phyloP scores from a whole-genome alignment of 345 rosid species.

The Pistacia atlantica region DNA sequence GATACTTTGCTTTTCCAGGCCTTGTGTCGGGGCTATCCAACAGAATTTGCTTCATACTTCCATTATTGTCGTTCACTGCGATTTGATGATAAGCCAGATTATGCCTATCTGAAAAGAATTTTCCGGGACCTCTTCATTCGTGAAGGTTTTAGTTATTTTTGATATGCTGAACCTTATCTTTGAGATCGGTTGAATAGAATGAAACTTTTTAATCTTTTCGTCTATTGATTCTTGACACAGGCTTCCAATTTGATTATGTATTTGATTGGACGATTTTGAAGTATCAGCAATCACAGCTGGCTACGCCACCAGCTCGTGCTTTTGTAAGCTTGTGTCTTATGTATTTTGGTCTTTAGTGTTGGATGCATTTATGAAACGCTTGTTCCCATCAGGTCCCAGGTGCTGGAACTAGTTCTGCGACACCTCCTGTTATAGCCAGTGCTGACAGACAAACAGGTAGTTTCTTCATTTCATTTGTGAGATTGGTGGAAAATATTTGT shows the following conservation, averaged over 20 bases:
- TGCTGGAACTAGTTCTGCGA: slow-evolving; percentile 79
- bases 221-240: slow-evolving; percentile 38
- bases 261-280: slow-evolving; percentile 99
- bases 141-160: slow-evolving; percentile 54
- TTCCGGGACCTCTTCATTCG: slow-evolving; percentile 96
- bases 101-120: slow-evolving; percentile 87
- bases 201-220: background rate
- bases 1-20: slow-evolving; percentile 47
- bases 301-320: slow-evolving; percentile 76
- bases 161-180: slow-evolving; percentile 20
- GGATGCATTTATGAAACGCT: slow-evolving; percentile 16
- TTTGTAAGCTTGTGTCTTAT: slow-evolving; percentile 16
- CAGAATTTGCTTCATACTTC: slow-evolving; percentile 96
- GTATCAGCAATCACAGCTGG: slow-evolving; percentile 91
- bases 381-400: slow-evolving; percentile 52
- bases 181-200: background rate
- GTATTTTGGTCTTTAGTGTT: slow-evolving; percentile 6
- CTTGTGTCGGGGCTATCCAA: slow-evolving; percentile 91
- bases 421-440: slow-evolving; percentile 46
- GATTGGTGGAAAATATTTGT: background rate
- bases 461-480: background rate
- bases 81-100: slow-evolving; percentile 96
- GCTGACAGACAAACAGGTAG: slow-evolving; percentile 70
- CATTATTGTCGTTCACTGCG: slow-evolving; percentile 93
- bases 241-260: slow-evolving; percentile 94